Evolutionary conservation across 1,139 yeast species (phyloP).

Genomic region (Hansenula lynferdii): DNA sequence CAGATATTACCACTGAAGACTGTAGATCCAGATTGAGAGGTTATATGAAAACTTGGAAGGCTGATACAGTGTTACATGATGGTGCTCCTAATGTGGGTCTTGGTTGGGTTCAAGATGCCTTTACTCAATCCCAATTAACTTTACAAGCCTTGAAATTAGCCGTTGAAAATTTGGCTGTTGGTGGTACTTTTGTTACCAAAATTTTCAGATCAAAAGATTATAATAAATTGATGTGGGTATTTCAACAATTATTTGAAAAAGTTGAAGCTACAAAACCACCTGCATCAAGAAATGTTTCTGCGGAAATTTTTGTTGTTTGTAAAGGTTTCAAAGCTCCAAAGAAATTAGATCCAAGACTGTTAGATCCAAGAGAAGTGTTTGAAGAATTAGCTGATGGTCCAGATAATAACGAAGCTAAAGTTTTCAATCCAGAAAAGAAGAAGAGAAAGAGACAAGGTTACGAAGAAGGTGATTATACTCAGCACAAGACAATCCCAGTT

Average conservation of each 20-base stretch:
- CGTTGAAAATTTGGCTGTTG: conserved; percentile 88
- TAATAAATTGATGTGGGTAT: conserved; percentile 95
- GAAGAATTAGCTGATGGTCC: conserved; percentile 82
- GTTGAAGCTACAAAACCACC: conserved; percentile 99
- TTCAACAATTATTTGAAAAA: conserved; percentile 89
- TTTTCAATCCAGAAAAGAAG: conserved; percentile 90
- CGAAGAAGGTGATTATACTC: conserved; percentile 86
- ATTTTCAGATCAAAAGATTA: conserved; percentile 97
- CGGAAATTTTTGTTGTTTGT: conserved; percentile 97
- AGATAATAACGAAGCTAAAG: conserved; percentile 84
- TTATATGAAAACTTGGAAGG: conserved; percentile 98
- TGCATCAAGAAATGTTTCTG: conserved; percentile 97
- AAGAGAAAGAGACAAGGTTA: conserved; percentile 93
- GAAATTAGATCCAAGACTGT: conserved; percentile 83
- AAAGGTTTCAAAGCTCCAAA: conserved; percentile 95
- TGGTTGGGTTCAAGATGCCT: conserved; percentile 99
- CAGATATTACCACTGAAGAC: conserved; percentile 97
- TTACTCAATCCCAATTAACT: conserved; percentile 94
- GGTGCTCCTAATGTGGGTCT: conserved; percentile 99
- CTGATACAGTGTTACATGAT: conserved; percentile 96
- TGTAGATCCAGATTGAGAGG: conserved; percentile 93
- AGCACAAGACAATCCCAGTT: conserved; percentile 68
- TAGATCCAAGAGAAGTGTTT: conserved; percentile 91
- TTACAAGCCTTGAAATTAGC: conserved; percentile 91
- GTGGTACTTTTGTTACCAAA: conserved; percentile 97